A percentile compares a stretch with the other conserved stretches of the same genome.
Conservation (phyloP, 192 early-diverging fungal species). For the Gonapodya prolifera region DNA sequence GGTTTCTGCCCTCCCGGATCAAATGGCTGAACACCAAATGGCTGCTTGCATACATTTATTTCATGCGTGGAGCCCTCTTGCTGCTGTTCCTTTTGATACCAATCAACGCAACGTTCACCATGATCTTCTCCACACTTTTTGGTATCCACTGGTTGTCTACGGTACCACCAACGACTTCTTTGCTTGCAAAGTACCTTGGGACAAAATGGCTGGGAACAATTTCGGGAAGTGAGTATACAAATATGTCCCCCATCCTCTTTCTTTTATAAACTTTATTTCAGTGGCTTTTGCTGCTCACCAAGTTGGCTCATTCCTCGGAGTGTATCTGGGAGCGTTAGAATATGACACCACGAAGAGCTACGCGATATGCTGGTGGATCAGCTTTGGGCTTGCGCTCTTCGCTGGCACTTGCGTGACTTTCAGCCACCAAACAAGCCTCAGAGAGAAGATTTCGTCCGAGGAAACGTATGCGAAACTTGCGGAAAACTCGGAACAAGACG, state of each 20-base stretch:
- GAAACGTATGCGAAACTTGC: neutral
- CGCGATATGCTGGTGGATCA: conserved; percentile 8
- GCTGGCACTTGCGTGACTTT: neutral
- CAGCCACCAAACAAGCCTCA: neutral
- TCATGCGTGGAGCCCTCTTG: neutral
- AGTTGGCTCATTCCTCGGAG: neutral
- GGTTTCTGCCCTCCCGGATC: neutral
- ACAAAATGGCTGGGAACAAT: neutral
- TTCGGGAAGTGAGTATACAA: neutral
- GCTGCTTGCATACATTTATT: neutral
- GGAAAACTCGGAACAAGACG: neutral
- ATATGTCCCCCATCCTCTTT: neutral
- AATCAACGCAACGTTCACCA: neutral
- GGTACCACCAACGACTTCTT: neutral
- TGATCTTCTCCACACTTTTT: neutral
- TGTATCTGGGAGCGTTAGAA: neutral
- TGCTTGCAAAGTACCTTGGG: neutral
- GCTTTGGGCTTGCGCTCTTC: neutral
- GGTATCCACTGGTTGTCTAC: neutral
- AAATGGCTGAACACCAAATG: neutral
- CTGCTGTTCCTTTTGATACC: neutral
- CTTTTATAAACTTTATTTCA: too few relatives aligned
- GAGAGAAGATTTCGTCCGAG: neutral
- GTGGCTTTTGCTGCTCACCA: conserved; percentile 1
- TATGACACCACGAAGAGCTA: conserved; percentile 4